Conservation (phyloP, 352 stramenopile species). For the Globisporangium apiculatum region DNA sequence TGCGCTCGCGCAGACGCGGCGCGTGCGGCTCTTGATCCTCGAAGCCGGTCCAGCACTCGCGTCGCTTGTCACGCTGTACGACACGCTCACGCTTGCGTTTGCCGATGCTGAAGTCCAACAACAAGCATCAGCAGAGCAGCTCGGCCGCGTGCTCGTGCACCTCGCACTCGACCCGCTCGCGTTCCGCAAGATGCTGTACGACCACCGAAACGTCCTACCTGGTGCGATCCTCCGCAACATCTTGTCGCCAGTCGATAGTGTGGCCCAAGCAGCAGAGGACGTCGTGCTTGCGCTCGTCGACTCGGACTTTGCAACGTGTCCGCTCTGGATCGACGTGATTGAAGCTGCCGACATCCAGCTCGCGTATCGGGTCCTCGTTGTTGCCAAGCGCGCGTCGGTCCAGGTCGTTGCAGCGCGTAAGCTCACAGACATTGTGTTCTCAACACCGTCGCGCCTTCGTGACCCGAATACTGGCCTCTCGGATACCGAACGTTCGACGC, state of each 20-base stretch:
- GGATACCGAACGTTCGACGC: constrained; percentile 36
- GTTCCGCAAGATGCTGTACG: constrained; percentile 76
- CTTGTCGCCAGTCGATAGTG: constrained; percentile 35
- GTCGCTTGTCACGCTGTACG: constrained; percentile 51
- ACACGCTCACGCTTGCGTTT: constrained; percentile 34
- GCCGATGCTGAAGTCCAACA: constrained; percentile 19
- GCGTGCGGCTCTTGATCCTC: constrained; percentile 62
- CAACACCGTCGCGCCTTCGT: constrained; percentile 40
- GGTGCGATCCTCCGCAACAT: constrained; percentile 60
- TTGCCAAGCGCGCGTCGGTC: constrained; percentile 42
- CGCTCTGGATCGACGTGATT: constrained; percentile 72
- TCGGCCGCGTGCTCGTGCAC: constrained; percentile 54
- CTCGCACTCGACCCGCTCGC: constrained; percentile 68
- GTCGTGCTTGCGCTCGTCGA: constrained; percentile 73
- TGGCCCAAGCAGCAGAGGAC: constrained; percentile 55
- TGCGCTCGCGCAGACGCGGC: constrained; percentile 43
- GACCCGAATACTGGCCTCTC: constrained; percentile 44
- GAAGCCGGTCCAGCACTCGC: constrained; percentile 48
- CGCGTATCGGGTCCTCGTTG: constrained; percentile 53
- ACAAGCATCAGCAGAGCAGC: constrained; percentile 37
- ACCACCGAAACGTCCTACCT: constrained; percentile 48
- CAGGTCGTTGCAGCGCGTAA: constrained; percentile 65
- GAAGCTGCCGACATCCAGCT: constrained; percentile 50
- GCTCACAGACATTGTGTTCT: constrained; percentile 72
- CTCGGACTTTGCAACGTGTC: constrained; percentile 76